Evolutionary conservation across 2,329 filamentous ascomycete species (phyloP).

Genomic region (Diaporthe eres): DNA sequence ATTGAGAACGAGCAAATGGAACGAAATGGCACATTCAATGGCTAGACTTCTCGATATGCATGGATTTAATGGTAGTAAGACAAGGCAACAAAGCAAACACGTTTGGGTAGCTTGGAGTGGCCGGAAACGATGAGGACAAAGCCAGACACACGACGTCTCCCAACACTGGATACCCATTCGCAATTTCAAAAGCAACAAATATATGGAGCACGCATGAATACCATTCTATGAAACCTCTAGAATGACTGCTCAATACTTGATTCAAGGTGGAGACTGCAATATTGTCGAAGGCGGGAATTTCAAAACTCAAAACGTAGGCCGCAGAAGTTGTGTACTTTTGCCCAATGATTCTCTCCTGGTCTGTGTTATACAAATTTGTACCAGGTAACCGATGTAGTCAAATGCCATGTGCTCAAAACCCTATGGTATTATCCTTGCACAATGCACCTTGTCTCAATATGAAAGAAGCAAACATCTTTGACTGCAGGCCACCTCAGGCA

Average conservation of each 20-base stretch:
- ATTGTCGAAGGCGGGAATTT: not conserved
- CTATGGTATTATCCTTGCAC: not conserved
- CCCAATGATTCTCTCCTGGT: not conserved
- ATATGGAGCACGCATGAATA: not conserved
- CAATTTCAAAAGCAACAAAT: not conserved
- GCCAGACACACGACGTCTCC: not conserved
- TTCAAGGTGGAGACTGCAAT: not conserved
- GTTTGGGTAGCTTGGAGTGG: not conserved
- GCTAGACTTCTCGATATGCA: not conserved
- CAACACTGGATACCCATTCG: not conserved
- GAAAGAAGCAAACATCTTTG: not conserved
- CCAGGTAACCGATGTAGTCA: accelerated
- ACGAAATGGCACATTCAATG: not conserved
- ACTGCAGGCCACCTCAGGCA: not conserved
- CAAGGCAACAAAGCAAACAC: not conserved
- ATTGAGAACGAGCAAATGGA: not conserved
- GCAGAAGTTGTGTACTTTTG: not conserved
- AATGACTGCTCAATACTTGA: not conserved
- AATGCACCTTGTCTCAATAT: not conserved
- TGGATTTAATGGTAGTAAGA: too few species aligned
- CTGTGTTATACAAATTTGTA: too few species aligned
- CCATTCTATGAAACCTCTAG: not conserved
- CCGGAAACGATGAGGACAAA: conserved; percentile 18
- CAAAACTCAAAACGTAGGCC: not conserved
- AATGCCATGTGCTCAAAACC: not conserved